Conservation (phyloP, 176 grass and related monocot species). For the Triticum monococcum region DNA sequence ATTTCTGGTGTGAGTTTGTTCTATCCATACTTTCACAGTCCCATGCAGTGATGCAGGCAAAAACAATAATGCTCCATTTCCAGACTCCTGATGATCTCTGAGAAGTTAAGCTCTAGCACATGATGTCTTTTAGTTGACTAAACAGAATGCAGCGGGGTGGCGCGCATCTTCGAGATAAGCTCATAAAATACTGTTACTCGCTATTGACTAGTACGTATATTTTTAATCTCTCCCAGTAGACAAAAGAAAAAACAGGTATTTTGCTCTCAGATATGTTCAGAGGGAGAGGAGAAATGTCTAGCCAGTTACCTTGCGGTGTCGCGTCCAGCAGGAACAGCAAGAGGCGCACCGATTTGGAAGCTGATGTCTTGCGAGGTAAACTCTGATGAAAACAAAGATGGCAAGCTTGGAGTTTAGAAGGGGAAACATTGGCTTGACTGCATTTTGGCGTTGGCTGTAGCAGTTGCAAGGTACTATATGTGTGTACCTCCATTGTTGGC, state of each 20-base stretch:
- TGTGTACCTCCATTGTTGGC: constrained; percentile 31
- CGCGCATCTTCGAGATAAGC: background rate
- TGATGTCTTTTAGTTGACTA: too few species aligned
- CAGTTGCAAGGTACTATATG: background rate
- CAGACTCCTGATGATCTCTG: background rate
- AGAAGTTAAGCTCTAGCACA: background rate
- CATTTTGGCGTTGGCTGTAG: background rate
- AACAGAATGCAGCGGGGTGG: background rate
- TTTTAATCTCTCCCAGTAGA: background rate
- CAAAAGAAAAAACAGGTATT: background rate
- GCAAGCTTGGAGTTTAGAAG: background rate
- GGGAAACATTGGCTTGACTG: background rate
- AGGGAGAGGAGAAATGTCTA: background rate
- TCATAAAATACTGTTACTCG: background rate
- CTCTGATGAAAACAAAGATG: background rate
- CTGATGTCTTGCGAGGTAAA: background rate
- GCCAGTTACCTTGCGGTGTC: constrained; percentile 42
- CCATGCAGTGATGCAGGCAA: background rate
- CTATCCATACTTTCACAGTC: background rate
- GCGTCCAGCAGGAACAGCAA: constrained; percentile 21
- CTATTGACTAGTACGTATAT: background rate
- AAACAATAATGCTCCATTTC: background rate
- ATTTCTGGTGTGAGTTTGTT: background rate
- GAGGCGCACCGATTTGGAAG: background rate
- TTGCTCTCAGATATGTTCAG: constrained; percentile 2